Evolutionary conservation across 1,139 yeast genomes (phyloP), one percentile per base, ranked within the genome.

Genomic region (Trichomonascaceae sp.): DNA sequence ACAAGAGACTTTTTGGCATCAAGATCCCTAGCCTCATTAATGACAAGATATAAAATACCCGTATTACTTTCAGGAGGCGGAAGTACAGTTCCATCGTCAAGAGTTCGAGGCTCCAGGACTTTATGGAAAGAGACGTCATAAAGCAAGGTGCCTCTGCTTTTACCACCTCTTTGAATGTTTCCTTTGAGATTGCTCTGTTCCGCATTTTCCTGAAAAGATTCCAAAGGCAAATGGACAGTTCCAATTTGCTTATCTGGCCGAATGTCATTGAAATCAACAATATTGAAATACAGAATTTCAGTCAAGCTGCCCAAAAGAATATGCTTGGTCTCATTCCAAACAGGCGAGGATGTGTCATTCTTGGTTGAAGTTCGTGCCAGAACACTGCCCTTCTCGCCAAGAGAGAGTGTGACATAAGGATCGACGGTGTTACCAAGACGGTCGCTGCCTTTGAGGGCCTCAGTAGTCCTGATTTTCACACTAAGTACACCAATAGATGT

Each of bases 1-100:
- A 85, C 76, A 57, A 84, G 74, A 1, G 95, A 81, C 51, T 76
- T 69, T 3, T 83, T 73, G 43, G 79, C 72, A 64, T 87, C 95
- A 66, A 93, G 77, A 55, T 83, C 81, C 60, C 80, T 80, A 48
- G 90, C 93, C 62, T 84, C 85, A 61, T 85, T 85, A 55, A 93
- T 75, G 22, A 81, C 80, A 53, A 93, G 69, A 65, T 84, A 80
- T 27, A 86, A 83, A 63, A 93, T 85, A 77, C 99, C 99, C 18
- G 97, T 88, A 70, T 89, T 90, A 69, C 89, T 81, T 62, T 90
- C 96, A 52, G 96, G 96, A 49, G 96, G 90, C 49, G 96, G 91
- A 61, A 82, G 85, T 51, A 79, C 75, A 9, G 95, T 86, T 53
- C 97, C 98, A 70, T 89, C 96, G 2, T 88, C 90, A 62, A 84